phyloP scores from a whole-genome alignment of 139 green algal species.

The Chlorella sp. region DNA sequence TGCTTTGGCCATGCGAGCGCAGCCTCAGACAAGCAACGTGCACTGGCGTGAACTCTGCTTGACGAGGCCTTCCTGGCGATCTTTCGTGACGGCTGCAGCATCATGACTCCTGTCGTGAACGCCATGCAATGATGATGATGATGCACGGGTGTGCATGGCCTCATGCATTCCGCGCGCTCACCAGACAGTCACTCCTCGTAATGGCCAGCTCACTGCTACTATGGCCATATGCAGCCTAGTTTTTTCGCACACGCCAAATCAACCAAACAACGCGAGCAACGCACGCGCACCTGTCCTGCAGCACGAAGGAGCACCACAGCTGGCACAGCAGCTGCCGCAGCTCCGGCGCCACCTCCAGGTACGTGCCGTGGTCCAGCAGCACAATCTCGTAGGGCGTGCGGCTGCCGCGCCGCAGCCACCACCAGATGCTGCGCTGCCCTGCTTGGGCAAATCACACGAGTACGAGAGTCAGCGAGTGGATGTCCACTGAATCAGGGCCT shows the following conservation, averaged over 20 bases:
- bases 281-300: slow-evolving; percentile 11
- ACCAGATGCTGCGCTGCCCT: slow-evolving; percentile 14
- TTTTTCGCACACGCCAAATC: neutral
- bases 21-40: too few relatives aligned
- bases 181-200: too few relatives aligned
- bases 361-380: slow-evolving; percentile 82
- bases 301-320: slow-evolving; percentile 55
- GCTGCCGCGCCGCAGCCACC: slow-evolving; percentile 37
- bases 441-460: too few relatives aligned
- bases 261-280: neutral
- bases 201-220: neutral
- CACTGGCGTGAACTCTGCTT: too few relatives aligned
- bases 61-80: too few relatives aligned
- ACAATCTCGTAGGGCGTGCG: slow-evolving; percentile 63
- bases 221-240: neutral
- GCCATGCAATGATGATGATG: too few relatives aligned
- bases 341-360: slow-evolving; percentile 43
- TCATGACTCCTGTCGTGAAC: too few relatives aligned
- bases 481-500: too few relatives aligned
- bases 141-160: neutral
- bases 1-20: too few relatives aligned
- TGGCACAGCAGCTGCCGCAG: slow-evolving; percentile 66
- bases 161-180: too few relatives aligned
- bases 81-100: too few relatives aligned
- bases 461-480: too few relatives aligned